Conservation (phyloP, 1,284 basidiomycete species). For the Caloboletus firmus region DNA sequence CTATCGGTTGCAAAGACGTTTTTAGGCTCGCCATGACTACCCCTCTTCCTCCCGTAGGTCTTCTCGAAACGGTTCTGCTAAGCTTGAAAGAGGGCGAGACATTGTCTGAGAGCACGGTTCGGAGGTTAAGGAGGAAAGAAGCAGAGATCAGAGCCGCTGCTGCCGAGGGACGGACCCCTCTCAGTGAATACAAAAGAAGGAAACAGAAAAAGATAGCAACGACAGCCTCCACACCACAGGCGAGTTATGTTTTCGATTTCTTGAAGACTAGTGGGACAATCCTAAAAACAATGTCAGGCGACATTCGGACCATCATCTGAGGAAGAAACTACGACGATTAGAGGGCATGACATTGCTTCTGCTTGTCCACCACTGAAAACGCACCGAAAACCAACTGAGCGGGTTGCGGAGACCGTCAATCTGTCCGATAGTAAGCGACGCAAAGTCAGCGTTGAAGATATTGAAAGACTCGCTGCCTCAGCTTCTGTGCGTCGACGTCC, state of each 20-base stretch:
- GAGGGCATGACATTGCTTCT: not conserved
- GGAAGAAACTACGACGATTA: not conserved
- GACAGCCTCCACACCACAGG: slow-evolving; percentile 13
- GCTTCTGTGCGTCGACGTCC: slow-evolving; percentile 1
- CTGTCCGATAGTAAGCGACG: not conserved
- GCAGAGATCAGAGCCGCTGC: slow-evolving; percentile 21
- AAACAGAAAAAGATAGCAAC: slow-evolving; percentile 20
- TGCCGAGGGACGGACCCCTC: slow-evolving; percentile 25
- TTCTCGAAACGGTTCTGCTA: slow-evolving; percentile 23
- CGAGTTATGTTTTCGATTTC: slow-evolving; percentile 1
- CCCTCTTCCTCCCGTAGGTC: slow-evolving; percentile 23
- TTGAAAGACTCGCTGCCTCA: slow-evolving; percentile 21
- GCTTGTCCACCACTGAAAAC: not conserved
- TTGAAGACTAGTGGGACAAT: not conserved
- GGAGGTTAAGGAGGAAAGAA: slow-evolving; percentile 28
- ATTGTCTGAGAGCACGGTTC: slow-evolving; percentile 29
- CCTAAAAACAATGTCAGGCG: slow-evolving; percentile 1
- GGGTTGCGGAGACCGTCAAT: not conserved
- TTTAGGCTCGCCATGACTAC: slow-evolving; percentile 21
- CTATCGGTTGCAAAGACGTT: slow-evolving; percentile 5
- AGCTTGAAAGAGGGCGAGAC: slow-evolving; percentile 27
- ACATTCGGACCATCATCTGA: not conserved
- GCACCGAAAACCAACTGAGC: not conserved
- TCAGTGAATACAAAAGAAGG: slow-evolving; percentile 26
- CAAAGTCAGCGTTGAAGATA: slow-evolving; percentile 14